Evolutionary conservation across 441 rosid genomes (phyloP).

Genomic region (Croton setiger): DNA sequence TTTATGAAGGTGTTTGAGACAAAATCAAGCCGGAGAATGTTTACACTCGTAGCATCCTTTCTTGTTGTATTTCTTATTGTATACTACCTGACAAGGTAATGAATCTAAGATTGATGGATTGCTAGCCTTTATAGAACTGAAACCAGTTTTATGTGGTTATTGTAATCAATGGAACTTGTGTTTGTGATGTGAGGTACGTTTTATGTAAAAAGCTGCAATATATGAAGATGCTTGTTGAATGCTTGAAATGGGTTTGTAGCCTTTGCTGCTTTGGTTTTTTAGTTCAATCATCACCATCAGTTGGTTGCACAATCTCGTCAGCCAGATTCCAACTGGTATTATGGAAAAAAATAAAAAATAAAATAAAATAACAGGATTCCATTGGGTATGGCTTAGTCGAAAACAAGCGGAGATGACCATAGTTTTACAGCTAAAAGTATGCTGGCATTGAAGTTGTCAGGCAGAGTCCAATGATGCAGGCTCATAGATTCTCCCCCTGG

Average conservation of each 20-base stretch:
- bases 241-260: slow-evolving; percentile 13
- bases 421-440: too few species aligned
- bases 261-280: neutral
- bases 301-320: neutral
- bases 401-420: too few species aligned
- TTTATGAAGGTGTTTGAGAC: slow-evolving; percentile 81
- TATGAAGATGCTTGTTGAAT: slow-evolving; percentile 15
- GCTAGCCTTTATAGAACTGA: slow-evolving; percentile 24
- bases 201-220: slow-evolving; percentile 27
- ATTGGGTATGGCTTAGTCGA: too few species aligned
- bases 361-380: too few species aligned
- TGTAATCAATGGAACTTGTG: slow-evolving; percentile 22
- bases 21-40: slow-evolving; percentile 87
- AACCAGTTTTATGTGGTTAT: slow-evolving; percentile 20
- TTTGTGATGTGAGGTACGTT: slow-evolving; percentile 27
- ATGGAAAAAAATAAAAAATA: too few species aligned
- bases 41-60: slow-evolving; percentile 83
- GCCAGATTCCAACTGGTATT: neutral
- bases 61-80: slow-evolving; percentile 74
- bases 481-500: too few species aligned
- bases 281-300: neutral
- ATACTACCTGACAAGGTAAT: slow-evolving; percentile 82
- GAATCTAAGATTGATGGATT: slow-evolving; percentile 11
- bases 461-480: too few species aligned
- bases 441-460: too few species aligned